phyloP scores from a whole-genome alignment of 73 alveolate genomes.

The Paramecium biaurelia region DNA sequence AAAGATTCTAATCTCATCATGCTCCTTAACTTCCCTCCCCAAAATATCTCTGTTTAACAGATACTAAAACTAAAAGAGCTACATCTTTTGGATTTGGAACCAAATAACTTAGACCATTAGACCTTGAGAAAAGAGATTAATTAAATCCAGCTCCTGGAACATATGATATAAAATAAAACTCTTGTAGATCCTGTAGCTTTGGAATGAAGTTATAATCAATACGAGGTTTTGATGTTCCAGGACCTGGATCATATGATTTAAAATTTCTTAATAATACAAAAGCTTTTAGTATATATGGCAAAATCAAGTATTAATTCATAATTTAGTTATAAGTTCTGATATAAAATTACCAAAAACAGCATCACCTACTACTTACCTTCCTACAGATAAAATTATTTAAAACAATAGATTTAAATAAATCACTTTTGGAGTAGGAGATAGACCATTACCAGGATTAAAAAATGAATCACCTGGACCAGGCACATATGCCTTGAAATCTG shows the following conservation, averaged over 20 bases:
- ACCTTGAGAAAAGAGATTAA: background rate
- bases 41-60: background rate
- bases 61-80: constrained; percentile 21
- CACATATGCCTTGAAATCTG: background rate
- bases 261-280: background rate
- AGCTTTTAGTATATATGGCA: background rate
- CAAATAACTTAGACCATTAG: background rate
- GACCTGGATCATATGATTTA: constrained; percentile 39
- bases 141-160: constrained; percentile 52
- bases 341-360: background rate
- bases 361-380: background rate
- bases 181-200: background rate
- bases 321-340: background rate
- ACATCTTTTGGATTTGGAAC: constrained; percentile 34
- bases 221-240: background rate
- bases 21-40: background rate
- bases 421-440: constrained; percentile 36
- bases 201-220: background rate
- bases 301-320: background rate
- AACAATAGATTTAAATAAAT: constrained; percentile 23
- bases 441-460: background rate
- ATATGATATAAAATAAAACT: background rate
- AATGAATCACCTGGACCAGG: constrained; percentile 42
- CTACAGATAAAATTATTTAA: background rate
- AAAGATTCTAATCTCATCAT: constrained; percentile 10